phyloP scores from a whole-genome alignment of 306 rosid species.

The Prosopis cineraria region DNA sequence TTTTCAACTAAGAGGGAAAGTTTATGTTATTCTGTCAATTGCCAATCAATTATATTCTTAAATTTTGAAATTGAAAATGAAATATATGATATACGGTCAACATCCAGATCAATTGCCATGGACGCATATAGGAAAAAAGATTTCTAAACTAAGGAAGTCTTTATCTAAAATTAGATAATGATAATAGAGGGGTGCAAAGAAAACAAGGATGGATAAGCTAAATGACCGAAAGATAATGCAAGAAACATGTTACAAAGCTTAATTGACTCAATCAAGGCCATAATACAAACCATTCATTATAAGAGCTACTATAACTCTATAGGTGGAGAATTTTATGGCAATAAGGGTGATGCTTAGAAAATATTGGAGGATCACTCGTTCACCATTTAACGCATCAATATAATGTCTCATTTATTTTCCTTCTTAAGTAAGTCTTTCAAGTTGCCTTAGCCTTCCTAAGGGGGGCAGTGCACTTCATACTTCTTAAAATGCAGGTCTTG shows the following conservation, averaged over 20 bases:
- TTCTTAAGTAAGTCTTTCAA: neutral
- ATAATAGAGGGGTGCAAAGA: too few species aligned
- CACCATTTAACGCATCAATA: slow-evolving; percentile 33
- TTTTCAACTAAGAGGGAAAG: neutral
- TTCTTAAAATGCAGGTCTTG: slow-evolving; percentile 37
- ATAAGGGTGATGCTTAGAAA: slow-evolving; percentile 31
- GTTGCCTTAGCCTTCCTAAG: slow-evolving; percentile 39
- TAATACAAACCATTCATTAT: slow-evolving; percentile 32
- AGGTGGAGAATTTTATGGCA: slow-evolving; percentile 29
- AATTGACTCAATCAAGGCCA: too few species aligned
- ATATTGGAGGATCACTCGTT: slow-evolving; percentile 35
- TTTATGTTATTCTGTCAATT: neutral
- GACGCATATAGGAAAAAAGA: neutral
- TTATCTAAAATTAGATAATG: too few species aligned
- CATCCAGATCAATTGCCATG: neutral
- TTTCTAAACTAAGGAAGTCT: neutral
- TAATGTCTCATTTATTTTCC: neutral
- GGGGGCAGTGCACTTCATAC: neutral
- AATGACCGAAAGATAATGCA: too few species aligned
- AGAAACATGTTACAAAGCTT: too few species aligned
- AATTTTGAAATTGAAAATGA: neutral
- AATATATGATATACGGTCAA: neutral
- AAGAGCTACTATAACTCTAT: slow-evolving; percentile 10
- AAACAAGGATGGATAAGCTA: too few species aligned
- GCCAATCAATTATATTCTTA: neutral